Evolutionary conservation across 805 yeast species (phyloP), one percentile per base, ranked within the genome.

Genomic region (Kuraishia hungarica): DNA sequence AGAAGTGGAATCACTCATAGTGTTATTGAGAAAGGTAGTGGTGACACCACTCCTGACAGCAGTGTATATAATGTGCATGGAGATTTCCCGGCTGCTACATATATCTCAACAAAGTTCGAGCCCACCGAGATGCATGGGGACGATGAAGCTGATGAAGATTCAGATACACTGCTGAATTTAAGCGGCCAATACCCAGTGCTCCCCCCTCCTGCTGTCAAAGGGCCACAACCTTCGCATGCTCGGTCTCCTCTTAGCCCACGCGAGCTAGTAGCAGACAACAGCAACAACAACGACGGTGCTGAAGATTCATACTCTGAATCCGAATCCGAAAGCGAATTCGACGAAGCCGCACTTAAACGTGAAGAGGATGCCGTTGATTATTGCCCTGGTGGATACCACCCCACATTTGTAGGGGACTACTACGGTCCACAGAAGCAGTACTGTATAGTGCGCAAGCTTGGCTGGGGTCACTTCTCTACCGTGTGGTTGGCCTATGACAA

Each of bases 401-500:
- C 87, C 1, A 83, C 83, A 2, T 70, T 61, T 55, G 74, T 80
- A 29, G 83, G 84, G 29, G 88, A 84, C 60, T 63, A 68, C 17
- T 80, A 81, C 61, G 80, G 80, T 47, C 64, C 72, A 7, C 65
- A 71, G 51, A 69, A 73, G 55, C 70, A 75, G 55, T 82, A 82
- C 64, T 62, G 69, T 8, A 68, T 82, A 24, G 70, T 80, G 21
- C 69, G 87, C 28, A 83, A 83, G 64, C 69, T 84, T 8, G 89
- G 89, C 2, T 82, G 87, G 87, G 89, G 89, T 39, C 87, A 83
- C 62, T 84, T 84, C 61, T 80, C 86, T 47, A 83, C 88, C 1
- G 89, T 84, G n/a, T 84, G 88, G 88, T 66, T 84, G 28, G 86
- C 86, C 0, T 67, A 64, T 53, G 79, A 77, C 53, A 58, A 66